phyloP scores from a whole-genome alignment of 2,329 filamentous ascomycete species.

The Berkeleyomyces rouxiae region DNA sequence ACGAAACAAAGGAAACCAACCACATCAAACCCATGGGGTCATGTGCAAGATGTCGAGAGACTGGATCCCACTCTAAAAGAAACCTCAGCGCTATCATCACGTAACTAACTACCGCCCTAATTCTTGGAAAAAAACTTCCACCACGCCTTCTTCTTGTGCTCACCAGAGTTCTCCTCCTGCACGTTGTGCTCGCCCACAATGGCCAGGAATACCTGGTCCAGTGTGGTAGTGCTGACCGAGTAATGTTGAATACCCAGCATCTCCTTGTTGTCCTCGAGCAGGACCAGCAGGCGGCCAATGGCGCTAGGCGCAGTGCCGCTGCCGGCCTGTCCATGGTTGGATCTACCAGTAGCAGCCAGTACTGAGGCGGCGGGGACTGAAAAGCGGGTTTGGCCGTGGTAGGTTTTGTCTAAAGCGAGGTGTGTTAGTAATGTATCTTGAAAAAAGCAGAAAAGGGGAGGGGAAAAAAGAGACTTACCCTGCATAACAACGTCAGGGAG shows the following conservation, averaged over 20 bases:
- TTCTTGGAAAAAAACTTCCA: not conserved
- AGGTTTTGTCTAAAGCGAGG: slow-evolving; percentile 39
- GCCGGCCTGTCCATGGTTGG: not conserved
- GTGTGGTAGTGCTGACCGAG: slow-evolving; percentile 67
- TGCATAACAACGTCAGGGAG: slow-evolving; percentile 55
- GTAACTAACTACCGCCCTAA: not conserved
- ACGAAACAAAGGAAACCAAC: too few relatives aligned
- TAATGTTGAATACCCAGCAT: slow-evolving; percentile 66
- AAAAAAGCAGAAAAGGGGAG: not conserved
- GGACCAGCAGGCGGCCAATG: slow-evolving; percentile 52
- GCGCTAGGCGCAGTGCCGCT: slow-evolving; percentile 23
- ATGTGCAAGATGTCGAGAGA: too few relatives aligned
- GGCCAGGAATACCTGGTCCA: slow-evolving; percentile 79
- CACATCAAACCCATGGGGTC: too few relatives aligned
- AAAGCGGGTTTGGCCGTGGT: slow-evolving; percentile 79
- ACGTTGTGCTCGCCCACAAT: slow-evolving; percentile 72
- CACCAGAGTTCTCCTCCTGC: slow-evolving; percentile 49
- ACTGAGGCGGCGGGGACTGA: slow-evolving; percentile 42
- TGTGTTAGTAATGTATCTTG: not conserved
- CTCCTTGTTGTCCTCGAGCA: slow-evolving; percentile 55
- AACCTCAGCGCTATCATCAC: too few relatives aligned
- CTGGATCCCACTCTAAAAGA: too few relatives aligned
- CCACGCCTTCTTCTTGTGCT: slow-evolving; percentile 17
- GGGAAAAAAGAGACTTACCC: slow-evolving; percentile 9
- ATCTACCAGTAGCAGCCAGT: not conserved